Conservation (phyloP, 495 filamentous ascomycete genomes). For the Daldinia childiae region DNA sequence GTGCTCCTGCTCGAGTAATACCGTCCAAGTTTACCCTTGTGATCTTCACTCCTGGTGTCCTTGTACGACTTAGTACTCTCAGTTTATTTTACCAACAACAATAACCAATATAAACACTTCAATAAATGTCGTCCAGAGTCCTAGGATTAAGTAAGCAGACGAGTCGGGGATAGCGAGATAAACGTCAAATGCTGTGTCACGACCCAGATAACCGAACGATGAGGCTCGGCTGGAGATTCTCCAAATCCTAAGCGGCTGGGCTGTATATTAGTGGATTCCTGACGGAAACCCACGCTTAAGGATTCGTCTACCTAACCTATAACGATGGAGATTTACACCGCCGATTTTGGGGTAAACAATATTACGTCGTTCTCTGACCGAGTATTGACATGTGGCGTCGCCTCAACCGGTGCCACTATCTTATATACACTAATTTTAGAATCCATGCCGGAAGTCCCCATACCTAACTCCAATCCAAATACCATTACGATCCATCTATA, state of each 20-base stretch:
- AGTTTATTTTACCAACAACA: not conserved
- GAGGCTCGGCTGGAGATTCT: not conserved
- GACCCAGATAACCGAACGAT: not conserved
- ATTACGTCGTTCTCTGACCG: conserved; percentile 13
- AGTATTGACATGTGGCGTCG: not conserved
- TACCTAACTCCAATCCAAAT: conserved; percentile 13
- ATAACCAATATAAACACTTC: not conserved
- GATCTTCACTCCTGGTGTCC: not conserved
- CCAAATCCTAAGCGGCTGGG: not conserved
- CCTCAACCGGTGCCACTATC: not conserved
- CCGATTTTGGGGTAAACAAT: not conserved
- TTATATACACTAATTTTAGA: conserved; percentile 28
- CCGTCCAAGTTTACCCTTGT: not conserved
- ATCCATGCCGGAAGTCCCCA: conserved; percentile 8
- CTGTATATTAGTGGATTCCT: conserved; percentile 4
- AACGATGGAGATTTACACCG: not conserved
- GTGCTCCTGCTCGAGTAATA: not conserved
- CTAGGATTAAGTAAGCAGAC: not conserved
- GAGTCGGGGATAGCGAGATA: not conserved
- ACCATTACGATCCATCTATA: not conserved
- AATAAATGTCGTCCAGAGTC: not conserved
- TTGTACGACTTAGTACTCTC: not conserved
- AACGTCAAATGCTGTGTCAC: not conserved
- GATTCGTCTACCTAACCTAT: not conserved
- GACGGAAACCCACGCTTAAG: not conserved